phyloP scores from a whole-genome alignment of 345 rosid species.

The thale cress (Arabidopsis thaliana) region DNA sequence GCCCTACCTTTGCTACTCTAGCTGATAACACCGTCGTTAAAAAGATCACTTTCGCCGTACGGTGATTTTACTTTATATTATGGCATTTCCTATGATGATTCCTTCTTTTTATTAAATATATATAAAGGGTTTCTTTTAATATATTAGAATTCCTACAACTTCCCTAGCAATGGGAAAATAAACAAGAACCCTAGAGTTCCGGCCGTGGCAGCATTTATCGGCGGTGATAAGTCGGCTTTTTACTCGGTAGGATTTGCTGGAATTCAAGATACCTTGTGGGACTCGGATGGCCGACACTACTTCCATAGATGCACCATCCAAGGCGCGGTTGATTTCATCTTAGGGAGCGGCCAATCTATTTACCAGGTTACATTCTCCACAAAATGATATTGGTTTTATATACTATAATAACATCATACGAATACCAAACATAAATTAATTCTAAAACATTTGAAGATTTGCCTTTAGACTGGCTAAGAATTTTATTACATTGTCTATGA shows the following conservation, averaged over 20 bases:
- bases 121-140: not conserved
- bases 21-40: conserved; percentile 70
- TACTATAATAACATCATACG: too few relatives aligned
- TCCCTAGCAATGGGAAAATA: conserved; percentile 36
- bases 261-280: conserved; percentile 88
- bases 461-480: not conserved
- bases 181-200: conserved; percentile 49
- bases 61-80: not conserved
- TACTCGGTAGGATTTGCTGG: conserved; percentile 62
- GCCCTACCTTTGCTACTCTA: conserved; percentile 67
- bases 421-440: not conserved
- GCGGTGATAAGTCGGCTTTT: conserved; percentile 70
- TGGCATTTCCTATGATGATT: not conserved
- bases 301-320: conserved; percentile 65
- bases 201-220: conserved; percentile 71
- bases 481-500: not conserved
- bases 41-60: conserved; percentile 49
- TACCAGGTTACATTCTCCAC: conserved; percentile 58
- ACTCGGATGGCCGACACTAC: conserved; percentile 69
- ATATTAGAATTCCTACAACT: conserved; percentile 67
- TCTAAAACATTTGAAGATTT: too few relatives aligned
- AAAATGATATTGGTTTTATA: not conserved
- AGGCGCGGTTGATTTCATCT: conserved; percentile 89
- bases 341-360: conserved; percentile 76
- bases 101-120: not conserved